Evolutionary conservation across 108 stramenopile genomes (phyloP), one percentile per base, ranked within the genome.

Genomic region (Parietichytrium sp.): DNA sequence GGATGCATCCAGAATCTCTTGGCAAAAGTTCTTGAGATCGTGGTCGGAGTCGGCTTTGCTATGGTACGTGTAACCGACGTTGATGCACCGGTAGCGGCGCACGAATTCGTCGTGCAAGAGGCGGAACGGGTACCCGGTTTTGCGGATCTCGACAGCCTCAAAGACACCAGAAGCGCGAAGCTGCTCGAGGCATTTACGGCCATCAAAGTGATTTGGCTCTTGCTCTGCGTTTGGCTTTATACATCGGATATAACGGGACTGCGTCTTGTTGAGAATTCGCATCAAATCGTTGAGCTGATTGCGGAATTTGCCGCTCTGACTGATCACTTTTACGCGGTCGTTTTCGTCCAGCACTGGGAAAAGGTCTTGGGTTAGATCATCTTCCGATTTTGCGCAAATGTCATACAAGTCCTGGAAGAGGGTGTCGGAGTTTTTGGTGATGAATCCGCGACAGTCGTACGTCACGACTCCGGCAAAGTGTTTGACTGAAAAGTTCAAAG

Each of bases 361-460:
- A 8, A 72, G 33, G 20, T 23, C 20, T 8, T n/a, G 61, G 29
- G 61, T 72, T 6, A 72, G 15, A 47, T 83, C 55, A 86, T 72
- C 61, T 6, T 72, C 61, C 10, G 61, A 72, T 16, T 7, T 23
- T 12, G 61, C 36, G 2, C 61, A 72, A 23, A 96, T 81, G 50
- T 94, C 94, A 12, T 91, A 92, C 3, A 91, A 87, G 54, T 93
- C 93, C 42, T 93, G 93, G 25, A 93, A 92, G n/a, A 94, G 85
- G 54, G 93, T 92, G 83, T 96, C 96, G 54, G 90, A 92, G 87
- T 96, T 96, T 82, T 95, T 96, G 79, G 93, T 94, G 81, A 95
- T 80, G 84, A 95, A 96, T 33, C 87, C 87, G 4, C 55, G 49
- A 3, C 92, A 86, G 47, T 88, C 85, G 77, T 96, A 96, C 31